Evolutionary conservation across 495 filamentous ascomycete species (phyloP).

Genomic region (Oidiodendron maius): DNA sequence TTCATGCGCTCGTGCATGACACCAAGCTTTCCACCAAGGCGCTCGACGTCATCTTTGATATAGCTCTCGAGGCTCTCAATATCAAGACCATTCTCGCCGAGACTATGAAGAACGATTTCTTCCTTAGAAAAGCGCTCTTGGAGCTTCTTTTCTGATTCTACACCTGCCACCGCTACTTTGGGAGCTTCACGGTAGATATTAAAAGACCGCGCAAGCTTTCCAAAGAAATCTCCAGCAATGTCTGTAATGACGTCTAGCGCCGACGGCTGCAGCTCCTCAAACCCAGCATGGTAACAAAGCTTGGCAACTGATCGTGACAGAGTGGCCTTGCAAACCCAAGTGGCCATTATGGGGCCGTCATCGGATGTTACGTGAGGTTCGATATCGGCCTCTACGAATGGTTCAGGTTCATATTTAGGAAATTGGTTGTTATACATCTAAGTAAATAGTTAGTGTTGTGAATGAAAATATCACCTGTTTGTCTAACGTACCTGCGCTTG

Average conservation of each 20-base stretch:
- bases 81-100: slow-evolving; percentile 75
- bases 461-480: slow-evolving; percentile 2
- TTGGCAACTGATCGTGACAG: slow-evolving; percentile 88
- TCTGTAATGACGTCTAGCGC: slow-evolving; percentile 88
- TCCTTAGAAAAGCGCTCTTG: slow-evolving; percentile 69
- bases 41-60: slow-evolving; percentile 88
- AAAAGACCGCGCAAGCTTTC: slow-evolving; percentile 71
- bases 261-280: slow-evolving; percentile 95
- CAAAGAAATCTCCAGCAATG: slow-evolving; percentile 83
- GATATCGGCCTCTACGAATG: slow-evolving; percentile 80
- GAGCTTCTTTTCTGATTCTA: slow-evolving; percentile 39
- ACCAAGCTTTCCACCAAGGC: slow-evolving; percentile 74
- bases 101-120: slow-evolving; percentile 79
- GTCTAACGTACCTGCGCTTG: slow-evolving; percentile 73
- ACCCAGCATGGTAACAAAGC: slow-evolving; percentile 93
- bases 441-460: slow-evolving; percentile 15
- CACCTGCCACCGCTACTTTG: slow-evolving; percentile 48
- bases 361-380: slow-evolving; percentile 82
- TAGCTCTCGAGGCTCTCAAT: slow-evolving; percentile 80
- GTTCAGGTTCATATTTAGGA: slow-evolving; percentile 90
- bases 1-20: slow-evolving; percentile 91
- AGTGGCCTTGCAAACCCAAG: slow-evolving; percentile 71
- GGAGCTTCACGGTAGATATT: slow-evolving; percentile 79
- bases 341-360: slow-evolving; percentile 78
- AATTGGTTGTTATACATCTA: slow-evolving; percentile 98